These are phyloP conservation scores for Kingdonia uniflora DNA, from an alignment of 164 flowering plant genomes.

Conservation along the genomic window DNA sequence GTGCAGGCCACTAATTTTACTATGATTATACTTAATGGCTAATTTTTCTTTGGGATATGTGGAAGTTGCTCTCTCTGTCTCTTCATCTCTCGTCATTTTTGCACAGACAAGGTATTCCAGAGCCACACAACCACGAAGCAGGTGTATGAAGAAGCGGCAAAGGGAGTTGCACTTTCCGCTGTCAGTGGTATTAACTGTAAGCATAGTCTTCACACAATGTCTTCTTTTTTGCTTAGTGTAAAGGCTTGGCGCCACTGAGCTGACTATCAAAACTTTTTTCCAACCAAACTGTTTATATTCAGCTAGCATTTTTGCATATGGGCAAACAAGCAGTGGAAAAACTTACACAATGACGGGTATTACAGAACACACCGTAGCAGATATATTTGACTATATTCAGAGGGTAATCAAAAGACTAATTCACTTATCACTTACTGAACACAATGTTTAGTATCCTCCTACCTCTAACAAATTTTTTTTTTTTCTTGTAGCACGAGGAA, in stretches of 20 bases:
- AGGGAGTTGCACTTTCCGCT: slow-evolving; percentile 70
- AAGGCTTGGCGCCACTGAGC: neutral
- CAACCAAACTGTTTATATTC: slow-evolving; percentile 10
- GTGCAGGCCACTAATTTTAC: too few species aligned
- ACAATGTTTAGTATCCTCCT: neutral
- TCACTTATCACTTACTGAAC: neutral
- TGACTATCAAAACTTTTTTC: slow-evolving; percentile 4
- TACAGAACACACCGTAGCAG: slow-evolving; percentile 58
- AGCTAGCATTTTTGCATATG: slow-evolving; percentile 94
- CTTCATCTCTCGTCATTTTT: neutral
- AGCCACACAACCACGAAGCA: slow-evolving; percentile 40
- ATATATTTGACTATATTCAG: slow-evolving; percentile 60
- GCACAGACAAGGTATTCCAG: slow-evolving; percentile 72
- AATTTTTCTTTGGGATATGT: too few species aligned
- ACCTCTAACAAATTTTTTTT: slow-evolving; percentile 1
- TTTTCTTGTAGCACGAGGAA: slow-evolving; percentile 44
- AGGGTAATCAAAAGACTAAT: slow-evolving; percentile 29
- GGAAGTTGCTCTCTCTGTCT: too few species aligned
- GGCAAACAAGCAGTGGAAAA: slow-evolving; percentile 98
- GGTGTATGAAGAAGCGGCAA: slow-evolving; percentile 78
- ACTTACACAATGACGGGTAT: slow-evolving; percentile 93
- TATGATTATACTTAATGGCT: too few species aligned
- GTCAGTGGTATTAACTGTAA: slow-evolving; percentile 82
- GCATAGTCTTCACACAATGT: slow-evolving; percentile 13
- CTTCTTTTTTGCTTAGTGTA: neutral